A percentile compares a stretch with the other conserved stretches of the same genome.
Conservation (phyloP, 331 rosid species). For the Acacia concinna region DNA sequence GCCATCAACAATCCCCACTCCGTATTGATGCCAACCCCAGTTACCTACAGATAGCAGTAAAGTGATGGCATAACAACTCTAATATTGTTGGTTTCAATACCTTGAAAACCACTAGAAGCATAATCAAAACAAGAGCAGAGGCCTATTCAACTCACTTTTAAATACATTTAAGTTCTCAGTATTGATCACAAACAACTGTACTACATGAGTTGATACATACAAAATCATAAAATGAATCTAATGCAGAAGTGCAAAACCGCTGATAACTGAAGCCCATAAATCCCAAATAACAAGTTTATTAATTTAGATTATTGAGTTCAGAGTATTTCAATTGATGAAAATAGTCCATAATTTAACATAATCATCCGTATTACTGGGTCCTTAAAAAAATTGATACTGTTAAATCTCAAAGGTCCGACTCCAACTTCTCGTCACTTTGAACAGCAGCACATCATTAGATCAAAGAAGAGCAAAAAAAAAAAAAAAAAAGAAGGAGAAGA, state of each 20-base stretch:
- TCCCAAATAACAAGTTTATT: neutral
- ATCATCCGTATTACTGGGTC: constrained; percentile 8
- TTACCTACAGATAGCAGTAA: constrained; percentile 56
- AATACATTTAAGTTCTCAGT: neutral
- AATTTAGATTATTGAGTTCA: neutral
- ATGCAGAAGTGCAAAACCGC: neutral
- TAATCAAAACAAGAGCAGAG: constrained; percentile 6
- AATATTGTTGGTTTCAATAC: neutral
- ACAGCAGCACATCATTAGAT: neutral
- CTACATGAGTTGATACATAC: neutral
- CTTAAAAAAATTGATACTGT: neutral
- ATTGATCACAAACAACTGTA: constrained; percentile 15
- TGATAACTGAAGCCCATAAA: neutral
- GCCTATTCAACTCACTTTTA: constrained; percentile 12
- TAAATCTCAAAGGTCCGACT: neutral
- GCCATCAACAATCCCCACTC: constrained; percentile 99
- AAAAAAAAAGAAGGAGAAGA: too few relatives aligned
- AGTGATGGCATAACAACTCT: constrained; percentile 15
- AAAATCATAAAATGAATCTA: neutral
- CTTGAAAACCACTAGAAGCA: constrained; percentile 22
- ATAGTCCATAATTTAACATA: neutral
- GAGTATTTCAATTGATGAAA: constrained; percentile 4
- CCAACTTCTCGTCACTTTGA: neutral
- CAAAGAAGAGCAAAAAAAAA: neutral
- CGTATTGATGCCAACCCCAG: constrained; percentile 96